phyloP scores from a whole-genome alignment of 2,329 filamentous ascomycete genomes.

The Monascus ruber region DNA sequence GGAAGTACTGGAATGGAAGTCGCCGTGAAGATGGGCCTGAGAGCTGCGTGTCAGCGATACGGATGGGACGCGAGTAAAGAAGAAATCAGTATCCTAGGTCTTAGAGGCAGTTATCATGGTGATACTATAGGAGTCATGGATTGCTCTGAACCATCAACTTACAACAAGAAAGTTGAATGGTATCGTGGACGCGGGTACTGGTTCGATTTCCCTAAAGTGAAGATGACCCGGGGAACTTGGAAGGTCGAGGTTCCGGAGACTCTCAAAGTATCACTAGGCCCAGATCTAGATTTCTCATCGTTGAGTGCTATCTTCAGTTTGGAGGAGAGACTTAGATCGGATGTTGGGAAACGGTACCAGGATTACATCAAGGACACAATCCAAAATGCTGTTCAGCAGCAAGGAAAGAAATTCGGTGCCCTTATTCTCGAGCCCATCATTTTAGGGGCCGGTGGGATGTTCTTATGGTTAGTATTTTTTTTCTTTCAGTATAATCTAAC shows the following conservation, averaged over 20 bases:
- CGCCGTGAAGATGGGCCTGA: conserved; percentile 72
- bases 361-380: conserved; percentile 48
- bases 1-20: conserved; percentile 76
- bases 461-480: conserved; percentile 52
- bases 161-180: conserved; percentile 78
- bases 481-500: conserved; percentile 1
- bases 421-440: conserved; percentile 71
- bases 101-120: conserved; percentile 75
- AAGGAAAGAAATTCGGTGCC: conserved; percentile 61
- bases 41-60: conserved; percentile 56
- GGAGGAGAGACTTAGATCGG: conserved; percentile 33
- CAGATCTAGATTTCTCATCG: conserved; percentile 34
- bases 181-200: conserved; percentile 68
- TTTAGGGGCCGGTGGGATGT: conserved; percentile 74
- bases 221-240: conserved; percentile 58
- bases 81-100: conserved; percentile 55
- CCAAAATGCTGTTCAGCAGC: conserved; percentile 37
- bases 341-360: conserved; percentile 44
- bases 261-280: conserved; percentile 37
- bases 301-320: conserved; percentile 53
- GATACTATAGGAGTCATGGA: conserved; percentile 88
- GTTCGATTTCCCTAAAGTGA: conserved; percentile 67
- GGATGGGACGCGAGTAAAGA: conserved; percentile 49
- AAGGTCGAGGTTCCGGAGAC: conserved; percentile 45
- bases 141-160: conserved; percentile 63